These are phyloP conservation scores for Huntiella abstrusa DNA, from an alignment of 2,329 filamentous ascomycete genomes.

Conservation along the genomic window DNA sequence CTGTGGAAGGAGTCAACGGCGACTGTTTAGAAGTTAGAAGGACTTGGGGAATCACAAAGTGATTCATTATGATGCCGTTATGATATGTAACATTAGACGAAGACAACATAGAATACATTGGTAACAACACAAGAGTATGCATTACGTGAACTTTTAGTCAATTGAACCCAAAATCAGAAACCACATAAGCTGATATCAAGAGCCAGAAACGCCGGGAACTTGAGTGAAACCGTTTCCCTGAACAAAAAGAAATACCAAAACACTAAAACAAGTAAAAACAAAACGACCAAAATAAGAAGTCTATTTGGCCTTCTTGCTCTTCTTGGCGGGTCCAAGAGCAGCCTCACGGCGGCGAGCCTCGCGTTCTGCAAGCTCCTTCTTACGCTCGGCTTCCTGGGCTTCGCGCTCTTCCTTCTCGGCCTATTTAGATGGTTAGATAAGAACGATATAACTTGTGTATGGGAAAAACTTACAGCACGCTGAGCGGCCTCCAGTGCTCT, in stretches of 20 bases:
- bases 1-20: constrained; percentile 51
- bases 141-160: background rate
- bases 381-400: constrained; percentile 28
- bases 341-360: constrained; percentile 38
- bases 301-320: constrained; percentile 20
- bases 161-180: too few species aligned
- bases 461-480: constrained; percentile 47
- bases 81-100: background rate
- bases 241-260: background rate
- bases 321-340: constrained; percentile 31
- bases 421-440: constrained; percentile 17
- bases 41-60: background rate
- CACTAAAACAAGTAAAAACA: background rate
- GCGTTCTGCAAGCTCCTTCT: constrained; percentile 32
- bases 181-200: too few species aligned
- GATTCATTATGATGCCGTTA: background rate
- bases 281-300: background rate
- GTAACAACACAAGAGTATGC: background rate
- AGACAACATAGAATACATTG: background rate
- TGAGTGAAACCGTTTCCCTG: too few species aligned
- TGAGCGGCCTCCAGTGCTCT: constrained; percentile 66
- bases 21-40: background rate
- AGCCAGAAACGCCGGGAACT: too few species aligned
- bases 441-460: constrained; percentile 6
- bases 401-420: constrained; percentile 40